These are phyloP conservation scores for Odonthalia washingtoniensis DNA, from an alignment of 31 red algal genomes.

Conservation along the genomic window DNA sequence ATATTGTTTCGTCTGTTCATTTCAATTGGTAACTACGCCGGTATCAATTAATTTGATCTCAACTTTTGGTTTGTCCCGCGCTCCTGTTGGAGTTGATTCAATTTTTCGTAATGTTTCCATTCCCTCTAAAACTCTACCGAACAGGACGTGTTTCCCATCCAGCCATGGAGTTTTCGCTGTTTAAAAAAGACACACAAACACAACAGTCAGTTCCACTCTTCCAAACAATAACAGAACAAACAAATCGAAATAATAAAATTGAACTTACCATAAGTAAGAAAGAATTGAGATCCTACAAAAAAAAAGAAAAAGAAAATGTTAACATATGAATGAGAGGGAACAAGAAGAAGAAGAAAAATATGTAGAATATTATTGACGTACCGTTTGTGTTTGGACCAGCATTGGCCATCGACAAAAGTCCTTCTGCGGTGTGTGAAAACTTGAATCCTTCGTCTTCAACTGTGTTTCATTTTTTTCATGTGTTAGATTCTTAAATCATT, in stretches of 20 bases:
- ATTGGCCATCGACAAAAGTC: constrained; percentile 94
- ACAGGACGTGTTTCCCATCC: constrained; percentile 94
- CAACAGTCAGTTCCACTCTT: background rate
- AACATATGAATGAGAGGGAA: constrained; percentile 12
- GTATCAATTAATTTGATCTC: constrained; percentile 80
- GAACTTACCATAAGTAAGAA: background rate
- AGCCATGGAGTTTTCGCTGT: constrained; percentile 91
- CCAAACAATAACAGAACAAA: background rate
- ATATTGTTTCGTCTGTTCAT: too few species aligned
- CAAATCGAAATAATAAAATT: background rate
- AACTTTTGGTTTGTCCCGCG: constrained; percentile 69
- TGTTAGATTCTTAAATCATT: too few species aligned
- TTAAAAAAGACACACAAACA: background rate
- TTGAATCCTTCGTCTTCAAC: constrained; percentile 97
- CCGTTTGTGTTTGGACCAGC: constrained; percentile 95
- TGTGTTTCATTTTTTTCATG: too few species aligned
- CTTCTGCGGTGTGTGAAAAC: constrained; percentile 71
- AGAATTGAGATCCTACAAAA: background rate
- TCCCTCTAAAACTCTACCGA: constrained; percentile 89
- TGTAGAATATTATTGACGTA: constrained; percentile 39
- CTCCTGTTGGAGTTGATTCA: constrained; percentile 76
- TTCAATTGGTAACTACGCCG: too few species aligned
- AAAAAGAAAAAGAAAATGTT: background rate
- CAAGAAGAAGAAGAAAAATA: too few species aligned
- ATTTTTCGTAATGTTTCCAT: constrained; percentile 91